A percentile compares a stretch with the other conserved stretches of the same genome.
phyloP scores from a whole-genome alignment of 1,139 yeast genomes.

The Meyerozyma elateridarum region DNA sequence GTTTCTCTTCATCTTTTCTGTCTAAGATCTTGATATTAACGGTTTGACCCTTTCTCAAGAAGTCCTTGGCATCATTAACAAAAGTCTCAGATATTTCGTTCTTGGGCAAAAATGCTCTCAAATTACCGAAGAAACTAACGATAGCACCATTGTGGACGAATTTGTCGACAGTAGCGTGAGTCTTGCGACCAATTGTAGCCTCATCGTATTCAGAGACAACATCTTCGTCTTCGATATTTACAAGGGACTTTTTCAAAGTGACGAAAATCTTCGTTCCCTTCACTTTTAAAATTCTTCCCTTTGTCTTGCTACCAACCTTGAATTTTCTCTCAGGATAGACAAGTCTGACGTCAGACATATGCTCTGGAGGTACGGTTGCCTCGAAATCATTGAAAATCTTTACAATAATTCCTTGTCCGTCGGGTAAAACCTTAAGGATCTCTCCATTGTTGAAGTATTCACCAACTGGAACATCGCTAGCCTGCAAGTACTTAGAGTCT shows the following conservation, averaged over 20 bases:
- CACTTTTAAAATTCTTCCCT: slow-evolving; percentile 56
- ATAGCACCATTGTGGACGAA: slow-evolving; percentile 76
- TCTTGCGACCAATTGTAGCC: slow-evolving; percentile 54
- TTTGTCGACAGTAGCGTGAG: slow-evolving; percentile 72
- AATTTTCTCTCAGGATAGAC: slow-evolving; percentile 90
- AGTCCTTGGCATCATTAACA: slow-evolving; percentile 72
- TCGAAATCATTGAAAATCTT: slow-evolving; percentile 62
- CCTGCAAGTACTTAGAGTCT: slow-evolving; percentile 58
- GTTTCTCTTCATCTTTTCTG: slow-evolving; percentile 50
- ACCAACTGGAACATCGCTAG: slow-evolving; percentile 75
- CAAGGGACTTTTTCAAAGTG: slow-evolving; percentile 80
- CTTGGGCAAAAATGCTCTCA: slow-evolving; percentile 78
- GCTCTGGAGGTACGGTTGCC: slow-evolving; percentile 71
- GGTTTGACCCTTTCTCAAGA: slow-evolving; percentile 80
- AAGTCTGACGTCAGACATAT: slow-evolving; percentile 79
- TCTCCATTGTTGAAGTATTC: slow-evolving; percentile 52
- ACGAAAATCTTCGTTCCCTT: slow-evolving; percentile 44
- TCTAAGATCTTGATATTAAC: slow-evolving; percentile 63
- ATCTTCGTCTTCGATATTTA: slow-evolving; percentile 59
- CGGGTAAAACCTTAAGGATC: slow-evolving; percentile 61
- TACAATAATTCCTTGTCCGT: slow-evolving; percentile 59
- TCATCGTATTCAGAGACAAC: slow-evolving; percentile 48
- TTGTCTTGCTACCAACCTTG: slow-evolving; percentile 76
- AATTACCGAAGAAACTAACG: slow-evolving; percentile 74
- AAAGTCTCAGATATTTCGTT: slow-evolving; percentile 87